Evolutionary conservation across 176 grass and related monocot species (phyloP), one percentile per base, ranked within the genome.

Genomic region (Leersia perrieri): DNA sequence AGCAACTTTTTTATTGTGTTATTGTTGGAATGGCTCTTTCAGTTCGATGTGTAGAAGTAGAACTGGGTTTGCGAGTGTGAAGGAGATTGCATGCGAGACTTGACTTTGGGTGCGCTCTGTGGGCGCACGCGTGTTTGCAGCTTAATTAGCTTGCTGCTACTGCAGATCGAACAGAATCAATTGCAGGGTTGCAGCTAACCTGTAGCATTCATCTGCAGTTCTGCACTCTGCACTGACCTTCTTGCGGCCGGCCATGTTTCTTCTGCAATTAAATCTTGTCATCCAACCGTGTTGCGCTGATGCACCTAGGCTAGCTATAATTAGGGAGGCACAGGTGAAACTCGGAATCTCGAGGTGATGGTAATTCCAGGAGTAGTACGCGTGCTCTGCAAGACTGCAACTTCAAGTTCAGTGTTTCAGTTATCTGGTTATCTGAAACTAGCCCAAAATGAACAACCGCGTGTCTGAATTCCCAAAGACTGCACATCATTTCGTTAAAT

Each of bases 31-130:
- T 31, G 26, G 58, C 14, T 70, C 39, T 26, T 27, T 36, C 18
- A 1, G 20, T 16, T 2, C 0, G 2, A 13, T 41, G 35, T 13
- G 53, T 13, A 1, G 14, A 79, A 31, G 53, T 13, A 1, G 14
- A 79, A 31, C 55, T 40, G 67, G 75, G 29, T 57, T 57, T 30
- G 75, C 18, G 2, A 1, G 60, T 86, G 83, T 86, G 83, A 73
- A 86, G 16, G 30, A 38, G 68, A 20, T 13, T 25, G 6, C 57
- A 60, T 2, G 47, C 16, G 4, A 35, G 22, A 70, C 13, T 35
- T 23, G 51, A 60, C 45, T 60, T 16, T 3, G 31, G 1, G 47
- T 23, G 30, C 32, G 10, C 23, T 22, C 16, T 61, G 66, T 68
- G 38, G 13, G 29, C 36, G 74, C 83, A 72, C 39, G 60, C 81